Evolutionary conservation across 371 early-diverging fungal species (phyloP).

Genomic region (Actinomortierella ambigua): DNA sequence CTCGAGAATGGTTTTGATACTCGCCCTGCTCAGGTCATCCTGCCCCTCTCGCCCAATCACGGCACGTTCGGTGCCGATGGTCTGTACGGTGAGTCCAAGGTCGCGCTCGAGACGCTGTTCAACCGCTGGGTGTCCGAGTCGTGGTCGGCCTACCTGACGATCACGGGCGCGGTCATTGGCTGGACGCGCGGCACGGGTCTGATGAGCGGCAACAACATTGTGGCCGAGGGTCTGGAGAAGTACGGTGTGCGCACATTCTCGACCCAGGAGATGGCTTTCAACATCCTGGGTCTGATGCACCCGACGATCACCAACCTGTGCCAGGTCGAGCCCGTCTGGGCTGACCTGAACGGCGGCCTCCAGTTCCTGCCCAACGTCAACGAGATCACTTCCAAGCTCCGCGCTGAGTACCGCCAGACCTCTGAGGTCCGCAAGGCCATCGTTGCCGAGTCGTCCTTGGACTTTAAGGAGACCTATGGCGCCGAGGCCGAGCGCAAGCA

Average conservation of each 20-base stretch:
- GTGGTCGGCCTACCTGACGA: conserved; percentile 88
- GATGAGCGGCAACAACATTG: conserved; percentile 92
- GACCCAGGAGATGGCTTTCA: conserved; percentile 93
- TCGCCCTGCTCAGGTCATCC: conserved; percentile 89
- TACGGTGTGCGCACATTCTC: conserved; percentile 95
- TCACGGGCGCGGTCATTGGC: conserved; percentile 95
- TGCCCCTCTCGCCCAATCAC: conserved; percentile 96
- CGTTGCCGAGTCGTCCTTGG: conserved; percentile 76
- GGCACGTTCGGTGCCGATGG: conserved; percentile 95
- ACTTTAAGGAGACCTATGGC: conserved; percentile 79
- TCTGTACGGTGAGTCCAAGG: conserved; percentile 94
- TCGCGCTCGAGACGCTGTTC: conserved; percentile 89
- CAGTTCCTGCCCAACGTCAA: conserved; percentile 84
- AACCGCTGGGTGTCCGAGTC: conserved; percentile 93
- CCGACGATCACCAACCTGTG: conserved; percentile 81
- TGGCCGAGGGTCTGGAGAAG: conserved; percentile 90
- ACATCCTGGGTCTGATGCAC: conserved; percentile 91
- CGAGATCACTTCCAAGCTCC: conserved; percentile 73
- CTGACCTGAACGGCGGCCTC: conserved; percentile 93
- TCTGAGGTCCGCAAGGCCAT: conserved; percentile 90
- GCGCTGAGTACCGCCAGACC: conserved; percentile 80
- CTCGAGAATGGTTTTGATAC: conserved; percentile 76
- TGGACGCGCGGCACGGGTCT: conserved; percentile 98
- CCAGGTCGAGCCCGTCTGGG: conserved; percentile 88
- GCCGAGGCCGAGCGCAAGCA: conserved; percentile 75